Percentiles rank a stretch among this genome's conserved stretches.
These are phyloP conservation scores for Berberis vulgaris DNA, from an alignment of 164 flowering plant genomes.

Conservation along the genomic window DNA sequence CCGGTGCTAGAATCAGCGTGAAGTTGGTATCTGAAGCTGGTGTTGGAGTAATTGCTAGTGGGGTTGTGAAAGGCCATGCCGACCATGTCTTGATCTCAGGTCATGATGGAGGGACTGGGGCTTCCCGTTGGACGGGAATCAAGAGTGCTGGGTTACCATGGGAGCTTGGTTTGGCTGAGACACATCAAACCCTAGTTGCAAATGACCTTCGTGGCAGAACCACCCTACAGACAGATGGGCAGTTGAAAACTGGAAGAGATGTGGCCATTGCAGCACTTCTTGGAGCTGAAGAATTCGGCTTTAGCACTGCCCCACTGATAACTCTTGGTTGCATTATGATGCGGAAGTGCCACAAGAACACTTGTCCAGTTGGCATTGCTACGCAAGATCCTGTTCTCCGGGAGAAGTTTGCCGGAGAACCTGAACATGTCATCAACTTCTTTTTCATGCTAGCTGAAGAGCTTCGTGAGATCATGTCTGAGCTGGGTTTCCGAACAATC, in stretches of 20 bases:
- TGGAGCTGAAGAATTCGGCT: slow-evolving; percentile 99
- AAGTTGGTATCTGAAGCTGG: slow-evolving; percentile 98
- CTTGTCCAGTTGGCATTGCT: slow-evolving; percentile 99
- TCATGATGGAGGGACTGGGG: slow-evolving; percentile 99
- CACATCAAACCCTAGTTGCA: slow-evolving; percentile 97
- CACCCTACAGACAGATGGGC: slow-evolving; percentile 91
- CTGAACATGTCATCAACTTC: slow-evolving; percentile 95
- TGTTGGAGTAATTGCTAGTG: slow-evolving; percentile 99
- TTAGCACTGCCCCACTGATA: slow-evolving; percentile 98
- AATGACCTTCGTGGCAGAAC: slow-evolving; percentile 97
- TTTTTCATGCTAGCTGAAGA: slow-evolving; percentile 99
- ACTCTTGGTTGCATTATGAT: slow-evolving; percentile 99
- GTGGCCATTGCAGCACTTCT: slow-evolving; percentile 96
- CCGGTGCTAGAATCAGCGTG: slow-evolving; percentile 88
- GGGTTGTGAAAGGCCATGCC: slow-evolving; percentile 99
- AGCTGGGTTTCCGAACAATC: slow-evolving; percentile 76
- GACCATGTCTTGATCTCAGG: slow-evolving; percentile 98
- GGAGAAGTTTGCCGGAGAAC: slow-evolving; percentile 97
- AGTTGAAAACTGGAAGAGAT: slow-evolving; percentile 95
- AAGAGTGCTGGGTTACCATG: slow-evolving; percentile 99
- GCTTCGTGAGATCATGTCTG: slow-evolving; percentile 87
- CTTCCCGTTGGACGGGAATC: slow-evolving; percentile 99
- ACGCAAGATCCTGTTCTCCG: slow-evolving; percentile 98
- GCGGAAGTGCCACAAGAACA: slow-evolving; percentile 98
- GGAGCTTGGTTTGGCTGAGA: slow-evolving; percentile 99